A percentile compares a stretch with the other conserved stretches of the same genome.
Conservation (phyloP, 2,329 filamentous ascomycete species). For the Aspergillus sp. region DNA sequence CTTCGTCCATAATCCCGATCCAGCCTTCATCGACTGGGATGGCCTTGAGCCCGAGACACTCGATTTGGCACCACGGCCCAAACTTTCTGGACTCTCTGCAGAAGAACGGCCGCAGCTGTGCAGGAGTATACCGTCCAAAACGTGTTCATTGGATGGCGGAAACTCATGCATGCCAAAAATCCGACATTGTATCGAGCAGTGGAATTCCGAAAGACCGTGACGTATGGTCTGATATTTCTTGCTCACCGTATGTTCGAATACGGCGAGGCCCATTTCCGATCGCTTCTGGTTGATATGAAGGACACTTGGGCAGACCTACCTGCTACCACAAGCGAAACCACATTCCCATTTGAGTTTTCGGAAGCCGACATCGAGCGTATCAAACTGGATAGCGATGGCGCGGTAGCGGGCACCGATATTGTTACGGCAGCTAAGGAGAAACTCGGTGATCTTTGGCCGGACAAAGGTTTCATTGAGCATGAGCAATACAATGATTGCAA, state of each 20-base stretch:
- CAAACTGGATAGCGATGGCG: slow-evolving; percentile 24
- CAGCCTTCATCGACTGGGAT: slow-evolving; percentile 27
- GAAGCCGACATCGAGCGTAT: slow-evolving; percentile 24
- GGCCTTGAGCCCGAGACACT: slow-evolving; percentile 28
- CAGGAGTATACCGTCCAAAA: slow-evolving; percentile 25
- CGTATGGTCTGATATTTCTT: slow-evolving; percentile 29
- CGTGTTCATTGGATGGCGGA: slow-evolving; percentile 26
- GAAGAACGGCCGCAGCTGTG: slow-evolving; percentile 23
- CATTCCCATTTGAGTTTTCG: slow-evolving; percentile 27
- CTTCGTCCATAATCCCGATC: slow-evolving; percentile 26
- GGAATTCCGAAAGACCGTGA: slow-evolving; percentile 23
- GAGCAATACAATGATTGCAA: slow-evolving; percentile 28
- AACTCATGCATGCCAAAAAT: slow-evolving; percentile 28
- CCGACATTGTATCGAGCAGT: slow-evolving; percentile 23
- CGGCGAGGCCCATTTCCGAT: slow-evolving; percentile 30
- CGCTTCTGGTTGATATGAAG: slow-evolving; percentile 28
- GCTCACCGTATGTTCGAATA: slow-evolving; percentile 31
- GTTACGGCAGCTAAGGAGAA: slow-evolving; percentile 23
- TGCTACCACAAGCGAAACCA: slow-evolving; percentile 14
- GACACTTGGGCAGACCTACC: slow-evolving; percentile 25
- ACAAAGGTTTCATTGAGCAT: slow-evolving; percentile 28
- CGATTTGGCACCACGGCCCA: slow-evolving; percentile 20
- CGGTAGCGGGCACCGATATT: slow-evolving; percentile 26
- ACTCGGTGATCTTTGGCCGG: slow-evolving; percentile 28
- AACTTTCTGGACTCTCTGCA: slow-evolving; percentile 22